Percentiles rank a stretch among this genome's conserved stretches.
phyloP scores from a whole-genome alignment of 805 yeast species.

The Yamadazyma takamatsuzukensis region DNA sequence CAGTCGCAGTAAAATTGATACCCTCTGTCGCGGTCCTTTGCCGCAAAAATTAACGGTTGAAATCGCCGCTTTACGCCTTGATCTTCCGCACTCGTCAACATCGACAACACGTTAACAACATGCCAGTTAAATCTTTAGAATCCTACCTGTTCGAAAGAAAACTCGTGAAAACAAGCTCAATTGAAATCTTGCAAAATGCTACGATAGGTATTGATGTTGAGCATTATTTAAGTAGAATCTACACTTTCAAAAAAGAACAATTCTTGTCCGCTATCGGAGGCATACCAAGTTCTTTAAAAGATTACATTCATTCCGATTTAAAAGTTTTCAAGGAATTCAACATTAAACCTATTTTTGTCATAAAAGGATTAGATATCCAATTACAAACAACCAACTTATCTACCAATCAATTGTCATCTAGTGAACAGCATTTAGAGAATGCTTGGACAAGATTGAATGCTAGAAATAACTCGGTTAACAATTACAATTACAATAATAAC shows the following conservation, averaged over 20 bases:
- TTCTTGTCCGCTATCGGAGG: slow-evolving; percentile 79
- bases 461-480: slow-evolving; percentile 14
- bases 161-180: slow-evolving; percentile 55
- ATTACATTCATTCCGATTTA: slow-evolving; percentile 59
- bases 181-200: slow-evolving; percentile 62
- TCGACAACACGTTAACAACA: too few relatives aligned
- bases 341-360: slow-evolving; percentile 77
- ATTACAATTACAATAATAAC: slow-evolving; percentile 15
- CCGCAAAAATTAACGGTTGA: too few relatives aligned
- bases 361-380: slow-evolving; percentile 60
- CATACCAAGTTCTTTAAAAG: slow-evolving; percentile 59
- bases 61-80: too few relatives aligned
- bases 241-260: slow-evolving; percentile 63
- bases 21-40: too few relatives aligned
- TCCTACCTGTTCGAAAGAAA: slow-evolving; percentile 66
- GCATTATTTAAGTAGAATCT: slow-evolving; percentile 65
- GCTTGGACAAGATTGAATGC: slow-evolving; percentile 37
- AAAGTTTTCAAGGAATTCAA: slow-evolving; percentile 54
- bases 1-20: too few relatives aligned
- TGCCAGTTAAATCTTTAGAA: slow-evolving; percentile 58
- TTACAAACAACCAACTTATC: slow-evolving; percentile 30
- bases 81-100: too few relatives aligned
- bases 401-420: slow-evolving; percentile 33
- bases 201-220: slow-evolving; percentile 81
- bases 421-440: slow-evolving; percentile 36